Conservation (phyloP, 495 filamentous ascomycete genomes). For the Cladorrhinum samala region DNA sequence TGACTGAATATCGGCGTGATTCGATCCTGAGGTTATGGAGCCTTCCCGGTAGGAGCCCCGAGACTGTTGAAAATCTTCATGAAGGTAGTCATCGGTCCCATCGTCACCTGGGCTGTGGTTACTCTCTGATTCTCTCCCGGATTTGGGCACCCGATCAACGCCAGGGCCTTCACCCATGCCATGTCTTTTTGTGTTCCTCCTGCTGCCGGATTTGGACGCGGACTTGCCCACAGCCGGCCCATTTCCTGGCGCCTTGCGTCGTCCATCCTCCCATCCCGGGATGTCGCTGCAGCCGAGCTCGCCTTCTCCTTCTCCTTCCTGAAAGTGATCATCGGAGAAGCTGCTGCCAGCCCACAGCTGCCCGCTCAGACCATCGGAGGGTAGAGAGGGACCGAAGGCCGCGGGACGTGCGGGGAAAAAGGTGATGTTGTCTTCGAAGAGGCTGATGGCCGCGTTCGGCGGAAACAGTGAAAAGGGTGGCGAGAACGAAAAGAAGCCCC, state of each 20-base stretch:
- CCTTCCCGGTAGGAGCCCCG: conserved; percentile 26
- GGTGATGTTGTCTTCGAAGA: conserved; percentile 96
- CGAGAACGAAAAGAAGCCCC: conserved; percentile 43
- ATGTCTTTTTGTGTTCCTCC: conserved; percentile 15
- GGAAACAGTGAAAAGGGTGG: conserved; percentile 74
- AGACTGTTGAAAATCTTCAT: conserved; percentile 51
- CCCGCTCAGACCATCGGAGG: conserved; percentile 68
- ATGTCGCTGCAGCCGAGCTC: conserved; percentile 98
- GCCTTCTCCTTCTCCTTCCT: conserved; percentile 62
- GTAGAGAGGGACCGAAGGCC: conserved; percentile 81
- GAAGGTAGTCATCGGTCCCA: conserved; percentile 88
- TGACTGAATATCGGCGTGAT: conserved; percentile 89
- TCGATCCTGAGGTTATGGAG: conserved; percentile 36
- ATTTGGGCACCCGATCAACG: conserved; percentile 18
- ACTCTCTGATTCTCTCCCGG: conserved; percentile 17
- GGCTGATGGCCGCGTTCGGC: conserved; percentile 86
- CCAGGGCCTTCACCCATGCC: conserved; percentile 17
- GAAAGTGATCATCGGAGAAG: conserved; percentile 67
- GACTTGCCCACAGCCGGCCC: conserved; percentile 18
- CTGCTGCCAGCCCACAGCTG: conserved; percentile 87
- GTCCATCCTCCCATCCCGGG: conserved; percentile 70
- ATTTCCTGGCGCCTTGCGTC: conserved; percentile 25
- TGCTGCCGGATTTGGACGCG: background rate
- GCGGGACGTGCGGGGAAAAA: conserved; percentile 91
- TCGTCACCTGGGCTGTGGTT: conserved; percentile 44